A percentile compares a stretch with the other conserved stretches of the same genome.
phyloP scores from a whole-genome alignment of 176 grass and related monocot genomes.

The Oryza nivara region DNA sequence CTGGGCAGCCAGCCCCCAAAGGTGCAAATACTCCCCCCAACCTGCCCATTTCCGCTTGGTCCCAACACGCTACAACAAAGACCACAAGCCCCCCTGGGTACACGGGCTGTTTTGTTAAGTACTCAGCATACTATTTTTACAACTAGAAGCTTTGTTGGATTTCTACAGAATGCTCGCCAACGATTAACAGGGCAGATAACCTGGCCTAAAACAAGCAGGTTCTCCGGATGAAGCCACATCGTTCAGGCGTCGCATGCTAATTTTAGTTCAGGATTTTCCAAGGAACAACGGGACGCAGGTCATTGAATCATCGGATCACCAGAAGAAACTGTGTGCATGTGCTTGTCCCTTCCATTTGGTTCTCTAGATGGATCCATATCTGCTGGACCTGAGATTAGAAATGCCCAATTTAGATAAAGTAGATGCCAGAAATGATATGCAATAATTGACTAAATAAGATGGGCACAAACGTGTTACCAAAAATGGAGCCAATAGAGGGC shows the following conservation, averaged over 20 bases:
- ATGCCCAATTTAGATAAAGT: slow-evolving; percentile 14
- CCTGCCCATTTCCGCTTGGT: slow-evolving; percentile 29
- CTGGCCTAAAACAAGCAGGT: slow-evolving; percentile 85
- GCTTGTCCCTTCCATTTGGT: slow-evolving; percentile 63
- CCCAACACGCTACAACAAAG: slow-evolving; percentile 39
- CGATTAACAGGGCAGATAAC: slow-evolving; percentile 57
- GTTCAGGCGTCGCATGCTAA: slow-evolving; percentile 42
- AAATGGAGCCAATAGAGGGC: slow-evolving; percentile 80
- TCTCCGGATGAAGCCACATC: slow-evolving; percentile 50
- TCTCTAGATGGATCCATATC: slow-evolving; percentile 64
- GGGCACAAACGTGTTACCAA: slow-evolving; percentile 49
- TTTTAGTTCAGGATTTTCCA: slow-evolving; percentile 23
- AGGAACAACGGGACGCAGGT: slow-evolving; percentile 6
- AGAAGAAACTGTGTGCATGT: slow-evolving; percentile 74
- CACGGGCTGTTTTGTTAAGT: slow-evolving; percentile 43
- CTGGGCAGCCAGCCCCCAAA: slow-evolving; percentile 85
- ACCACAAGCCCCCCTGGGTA: slow-evolving; percentile 25
- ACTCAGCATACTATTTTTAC: slow-evolving; percentile 73
- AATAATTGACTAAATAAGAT: slow-evolving; percentile 19
- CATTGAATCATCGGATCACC: slow-evolving; percentile 84
- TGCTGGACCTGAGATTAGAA: slow-evolving; percentile 58
- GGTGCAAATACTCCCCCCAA: slow-evolving; percentile 49
- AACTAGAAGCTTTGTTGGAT: slow-evolving; percentile 65
- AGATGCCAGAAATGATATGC: background rate
- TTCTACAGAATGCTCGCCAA: slow-evolving; percentile 55